Percentiles rank a stretch among this genome's conserved stretches.
phyloP scores from a whole-genome alignment of 192 early-diverging fungal species.

The Coemansia erecta region DNA sequence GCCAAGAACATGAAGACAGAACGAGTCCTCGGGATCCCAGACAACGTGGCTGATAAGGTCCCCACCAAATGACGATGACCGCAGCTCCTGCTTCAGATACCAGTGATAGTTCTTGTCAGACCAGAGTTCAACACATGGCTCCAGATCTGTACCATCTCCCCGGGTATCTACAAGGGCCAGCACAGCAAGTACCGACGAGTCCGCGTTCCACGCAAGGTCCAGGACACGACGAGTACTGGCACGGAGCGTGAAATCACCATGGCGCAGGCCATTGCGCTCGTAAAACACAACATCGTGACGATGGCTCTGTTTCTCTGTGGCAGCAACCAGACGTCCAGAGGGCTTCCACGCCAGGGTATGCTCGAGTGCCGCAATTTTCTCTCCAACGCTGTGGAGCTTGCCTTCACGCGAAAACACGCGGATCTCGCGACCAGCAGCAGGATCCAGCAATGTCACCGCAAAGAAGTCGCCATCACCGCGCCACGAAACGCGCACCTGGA shows the following conservation, averaged over 20 bases:
- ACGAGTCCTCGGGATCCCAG: conserved; percentile 82
- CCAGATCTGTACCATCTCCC: conserved; percentile 12
- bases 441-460: conserved; percentile 68
- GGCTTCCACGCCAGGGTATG: conserved; percentile 81
- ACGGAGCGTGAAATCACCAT: conserved; percentile 86
- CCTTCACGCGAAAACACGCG: conserved; percentile 87
- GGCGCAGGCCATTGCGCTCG: conserved; percentile 91
- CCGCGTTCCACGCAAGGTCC: conserved; percentile 72
- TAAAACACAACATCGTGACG: conserved; percentile 90
- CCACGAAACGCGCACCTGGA: conserved; percentile 76
- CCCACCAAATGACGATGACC: conserved; percentile 22
- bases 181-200: conserved; percentile 84
- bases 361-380: conserved; percentile 74
- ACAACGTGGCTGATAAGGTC: conserved; percentile 52
- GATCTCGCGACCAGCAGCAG: conserved; percentile 41
- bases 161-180: conserved; percentile 47
- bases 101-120: conserved; percentile 93
- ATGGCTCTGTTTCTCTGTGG: conserved; percentile 72
- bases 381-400: conserved; percentile 75
- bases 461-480: conserved; percentile 86
- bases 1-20: conserved; percentile 63
- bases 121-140: conserved; percentile 79
- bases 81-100: conserved; percentile 90
- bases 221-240: conserved; percentile 38
- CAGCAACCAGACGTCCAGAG: conserved; percentile 78